Evolutionary conservation across 176 grass and related monocot species (phyloP), one percentile per base, ranked within the genome.

Genomic region (Lolium multiflorum): DNA sequence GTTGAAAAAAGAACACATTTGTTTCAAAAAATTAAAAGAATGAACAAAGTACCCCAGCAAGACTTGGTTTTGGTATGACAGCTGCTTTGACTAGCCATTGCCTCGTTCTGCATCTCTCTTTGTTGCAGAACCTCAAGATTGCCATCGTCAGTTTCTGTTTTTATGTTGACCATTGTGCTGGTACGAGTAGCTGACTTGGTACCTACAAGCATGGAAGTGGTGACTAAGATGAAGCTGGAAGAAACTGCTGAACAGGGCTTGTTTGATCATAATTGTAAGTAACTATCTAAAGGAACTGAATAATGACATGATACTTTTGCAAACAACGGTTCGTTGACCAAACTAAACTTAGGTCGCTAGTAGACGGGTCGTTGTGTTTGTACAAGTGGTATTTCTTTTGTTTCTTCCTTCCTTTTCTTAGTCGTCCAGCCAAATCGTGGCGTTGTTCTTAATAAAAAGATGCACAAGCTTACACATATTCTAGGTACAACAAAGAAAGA

Each of bases 21-120:
- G 44, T 74, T 74, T 74, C 43, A 73, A 74, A n/a, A n/a, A n/a
- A 41, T 20, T n/a, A 41, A 69, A 82, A 16, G 2, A 62, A 68
- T 21, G 43, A 15, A 17, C 20, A 57, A 20, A 31, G 18, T 77
- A 63, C 78, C 68, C 21, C n/a, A 75, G 59, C 3, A 81, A 44
- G 16, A 6, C 7, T 11, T 12, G 64, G 11, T 54, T 54, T n/a
- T 62, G 78, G 41, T 64, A 9, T 7, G 56, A 65, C n/a, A 63
- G 46, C 8, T 84, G 64, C 38, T 21, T 78, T 67, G 56, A 21
- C 46, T 69, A 62, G 61, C 20, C 14, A 28, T 77, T 14, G 51
- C 24, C 43, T 69, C 49, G 1, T 51, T 43, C 28, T 78, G 21
- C 62, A 58, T 78, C 69, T 69, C n/a, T 69, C n/a, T 21, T 69